Conservation (phyloP, 257 asterid genomes). For the Primulina tabacum region DNA sequence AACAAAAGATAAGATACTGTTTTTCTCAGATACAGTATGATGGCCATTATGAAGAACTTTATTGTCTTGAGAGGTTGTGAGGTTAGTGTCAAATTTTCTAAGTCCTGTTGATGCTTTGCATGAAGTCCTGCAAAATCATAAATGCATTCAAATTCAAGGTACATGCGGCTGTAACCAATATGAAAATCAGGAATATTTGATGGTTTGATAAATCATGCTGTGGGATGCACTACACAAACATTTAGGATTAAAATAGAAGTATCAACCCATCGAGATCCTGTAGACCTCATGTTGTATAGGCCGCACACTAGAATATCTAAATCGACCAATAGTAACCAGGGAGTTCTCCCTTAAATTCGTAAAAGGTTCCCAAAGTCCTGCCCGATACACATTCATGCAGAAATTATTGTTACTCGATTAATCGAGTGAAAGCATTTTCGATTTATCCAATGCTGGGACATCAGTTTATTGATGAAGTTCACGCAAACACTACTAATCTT, state of each 20-base stretch:
- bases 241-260: too few relatives aligned
- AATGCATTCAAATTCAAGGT: conserved; percentile 19
- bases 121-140: conserved; percentile 52
- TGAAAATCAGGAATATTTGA: background rate
- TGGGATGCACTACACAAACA: background rate
- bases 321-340: too few relatives aligned
- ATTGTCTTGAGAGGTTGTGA: conserved; percentile 70
- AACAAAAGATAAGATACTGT: conserved; percentile 60
- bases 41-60: conserved; percentile 59
- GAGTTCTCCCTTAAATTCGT: too few relatives aligned
- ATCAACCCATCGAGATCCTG: too few relatives aligned
- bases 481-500: background rate
- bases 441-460: background rate
- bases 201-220: background rate
- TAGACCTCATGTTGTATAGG: too few relatives aligned
- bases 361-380: too few relatives aligned
- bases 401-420: background rate
- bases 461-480: background rate
- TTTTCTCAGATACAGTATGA: conserved; percentile 45
- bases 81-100: conserved; percentile 56
- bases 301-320: too few relatives aligned
- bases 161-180: background rate
- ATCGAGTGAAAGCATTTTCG: background rate
- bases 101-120: conserved; percentile 54
- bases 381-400: too few relatives aligned